Conservation (phyloP, 2,329 filamentous ascomycete species). For the Diplodia corticola region DNA sequence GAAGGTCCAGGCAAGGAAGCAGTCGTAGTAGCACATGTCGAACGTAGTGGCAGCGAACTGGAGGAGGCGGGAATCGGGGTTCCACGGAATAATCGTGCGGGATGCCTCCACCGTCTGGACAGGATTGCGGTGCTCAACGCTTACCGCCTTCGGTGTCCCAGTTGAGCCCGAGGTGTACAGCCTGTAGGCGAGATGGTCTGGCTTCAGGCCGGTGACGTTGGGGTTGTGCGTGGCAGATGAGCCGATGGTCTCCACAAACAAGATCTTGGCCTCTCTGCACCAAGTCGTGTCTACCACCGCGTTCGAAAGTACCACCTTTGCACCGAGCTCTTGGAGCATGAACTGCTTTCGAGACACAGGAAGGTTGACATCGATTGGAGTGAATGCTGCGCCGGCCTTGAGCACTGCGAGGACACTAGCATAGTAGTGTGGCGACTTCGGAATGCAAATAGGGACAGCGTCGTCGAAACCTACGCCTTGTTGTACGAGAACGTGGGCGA, state of each 20-base stretch:
- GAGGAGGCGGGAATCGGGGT: slow-evolving; percentile 38
- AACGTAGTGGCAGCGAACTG: slow-evolving; percentile 48
- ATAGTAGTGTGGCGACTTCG: slow-evolving; percentile 39
- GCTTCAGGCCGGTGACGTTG: slow-evolving; percentile 30
- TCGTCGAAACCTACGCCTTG: slow-evolving; percentile 33
- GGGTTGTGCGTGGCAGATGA: slow-evolving; percentile 25
- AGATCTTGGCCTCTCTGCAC: slow-evolving; percentile 14
- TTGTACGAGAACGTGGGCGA: slow-evolving; percentile 35
- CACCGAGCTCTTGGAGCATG: slow-evolving; percentile 38
- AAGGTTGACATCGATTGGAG: slow-evolving; percentile 39
- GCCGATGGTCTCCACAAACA: slow-evolving; percentile 23
- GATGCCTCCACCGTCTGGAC: slow-evolving; percentile 46
- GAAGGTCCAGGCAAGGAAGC: slow-evolving; percentile 48
- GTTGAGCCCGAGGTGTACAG: slow-evolving; percentile 49
- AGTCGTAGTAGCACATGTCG: slow-evolving; percentile 52
- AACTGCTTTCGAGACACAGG: slow-evolving; percentile 37
- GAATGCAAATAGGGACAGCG: slow-evolving; percentile 38
- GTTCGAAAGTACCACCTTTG: slow-evolving; percentile 33
- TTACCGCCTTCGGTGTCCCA: slow-evolving; percentile 47
- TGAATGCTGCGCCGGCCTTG: slow-evolving; percentile 43
- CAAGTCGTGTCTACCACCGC: slow-evolving; percentile 24
- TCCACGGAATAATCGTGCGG: slow-evolving; percentile 42
- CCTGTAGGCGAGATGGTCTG: slow-evolving; percentile 42
- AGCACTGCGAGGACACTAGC: slow-evolving; percentile 42
- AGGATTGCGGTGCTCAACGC: slow-evolving; percentile 44